These are phyloP conservation scores for Parasitella parasitica DNA, from an alignment of 371 early-diverging fungal genomes.

Conservation along the genomic window DNA sequence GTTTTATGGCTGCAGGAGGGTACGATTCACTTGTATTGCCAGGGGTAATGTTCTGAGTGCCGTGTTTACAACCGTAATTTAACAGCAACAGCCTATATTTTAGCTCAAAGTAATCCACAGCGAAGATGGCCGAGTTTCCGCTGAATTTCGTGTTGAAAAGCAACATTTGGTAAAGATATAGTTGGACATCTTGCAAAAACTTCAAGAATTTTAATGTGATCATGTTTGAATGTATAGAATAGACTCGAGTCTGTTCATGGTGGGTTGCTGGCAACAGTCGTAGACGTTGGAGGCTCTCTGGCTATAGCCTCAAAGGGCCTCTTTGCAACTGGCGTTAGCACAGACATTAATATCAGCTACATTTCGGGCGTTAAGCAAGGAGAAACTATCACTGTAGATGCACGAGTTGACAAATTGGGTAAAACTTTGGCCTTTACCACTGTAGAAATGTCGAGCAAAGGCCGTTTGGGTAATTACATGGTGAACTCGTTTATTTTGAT, in stretches of 20 bases:
- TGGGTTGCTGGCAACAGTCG: slow-evolving; percentile 58
- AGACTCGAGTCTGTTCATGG: slow-evolving; percentile 61
- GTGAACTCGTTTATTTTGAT: background rate
- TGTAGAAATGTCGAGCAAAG: slow-evolving; percentile 50
- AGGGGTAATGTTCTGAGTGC: slow-evolving; percentile 30
- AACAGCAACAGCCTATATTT: background rate
- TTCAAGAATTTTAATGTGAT: too few species aligned
- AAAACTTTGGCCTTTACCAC: slow-evolving; percentile 63
- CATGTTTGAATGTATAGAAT: too few species aligned
- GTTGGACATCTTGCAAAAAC: too few species aligned
- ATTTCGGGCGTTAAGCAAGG: slow-evolving; percentile 57
- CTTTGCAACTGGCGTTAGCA: slow-evolving; percentile 63
- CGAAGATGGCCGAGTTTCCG: slow-evolving; percentile 42
- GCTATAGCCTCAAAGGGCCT: slow-evolving; percentile 63
- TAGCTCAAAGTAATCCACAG: slow-evolving; percentile 49
- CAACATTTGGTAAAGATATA: slow-evolving; percentile 61
- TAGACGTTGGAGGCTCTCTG: slow-evolving; percentile 62
- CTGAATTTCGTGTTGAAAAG: slow-evolving; percentile 54
- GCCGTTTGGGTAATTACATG: slow-evolving; percentile 33
- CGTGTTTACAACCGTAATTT: background rate
- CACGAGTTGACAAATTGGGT: slow-evolving; percentile 61
- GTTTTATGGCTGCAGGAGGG: slow-evolving; percentile 40
- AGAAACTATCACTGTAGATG: slow-evolving; percentile 49
- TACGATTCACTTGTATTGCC: slow-evolving; percentile 45
- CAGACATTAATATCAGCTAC: slow-evolving; percentile 64